Percentiles rank a stretch among this genome's conserved stretches.
Evolutionary conservation across 1,284 basidiomycete genomes (phyloP).

Genomic region (Tylopilus sp.): DNA sequence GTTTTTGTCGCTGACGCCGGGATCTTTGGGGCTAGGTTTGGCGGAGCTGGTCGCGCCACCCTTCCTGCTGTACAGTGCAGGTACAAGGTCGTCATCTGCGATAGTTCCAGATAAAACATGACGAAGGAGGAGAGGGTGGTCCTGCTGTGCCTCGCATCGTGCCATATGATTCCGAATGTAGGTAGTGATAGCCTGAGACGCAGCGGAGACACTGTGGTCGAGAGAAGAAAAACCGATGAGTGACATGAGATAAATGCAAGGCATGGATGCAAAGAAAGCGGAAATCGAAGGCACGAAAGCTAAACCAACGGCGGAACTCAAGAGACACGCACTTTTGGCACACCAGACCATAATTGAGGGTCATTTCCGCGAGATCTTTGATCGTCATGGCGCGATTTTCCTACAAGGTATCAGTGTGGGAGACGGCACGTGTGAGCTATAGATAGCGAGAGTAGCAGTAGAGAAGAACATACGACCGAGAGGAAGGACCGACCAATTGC

Average conservation of each 20-base stretch:
- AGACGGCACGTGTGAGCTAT: slow-evolving; percentile 15
- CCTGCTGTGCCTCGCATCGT: slow-evolving; percentile 67
- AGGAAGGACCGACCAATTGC: slow-evolving; percentile 70
- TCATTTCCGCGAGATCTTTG: slow-evolving; percentile 75
- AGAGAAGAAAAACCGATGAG: slow-evolving; percentile 8
- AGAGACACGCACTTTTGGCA: slow-evolving; percentile 65
- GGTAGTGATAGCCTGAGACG: slow-evolving; percentile 74
- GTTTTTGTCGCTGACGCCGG: slow-evolving; percentile 11
- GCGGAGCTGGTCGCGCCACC: slow-evolving; percentile 61
- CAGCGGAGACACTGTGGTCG: slow-evolving; percentile 60
- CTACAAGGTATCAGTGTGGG: slow-evolving; percentile 34
- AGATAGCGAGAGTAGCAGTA: slow-evolving; percentile 11
- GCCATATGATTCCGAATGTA: slow-evolving; percentile 70
- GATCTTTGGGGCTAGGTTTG: slow-evolving; percentile 31
- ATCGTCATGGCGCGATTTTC: slow-evolving; percentile 80
- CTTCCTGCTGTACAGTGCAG: slow-evolving; percentile 63
- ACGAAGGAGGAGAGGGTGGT: slow-evolving; percentile 70
- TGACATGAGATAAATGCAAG: slow-evolving; percentile 17
- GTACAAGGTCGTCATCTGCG: slow-evolving; percentile 68
- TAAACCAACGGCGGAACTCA: slow-evolving; percentile 13
- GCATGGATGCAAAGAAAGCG: slow-evolving; percentile 9
- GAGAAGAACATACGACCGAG: slow-evolving; percentile 56
- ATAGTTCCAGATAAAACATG: slow-evolving; percentile 68
- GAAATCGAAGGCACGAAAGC: not conserved
- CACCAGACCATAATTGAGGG: slow-evolving; percentile 58